These are phyloP conservation scores for Sinapis alba DNA, from an alignment of 441 rosid genomes.

Conservation along the genomic window DNA sequence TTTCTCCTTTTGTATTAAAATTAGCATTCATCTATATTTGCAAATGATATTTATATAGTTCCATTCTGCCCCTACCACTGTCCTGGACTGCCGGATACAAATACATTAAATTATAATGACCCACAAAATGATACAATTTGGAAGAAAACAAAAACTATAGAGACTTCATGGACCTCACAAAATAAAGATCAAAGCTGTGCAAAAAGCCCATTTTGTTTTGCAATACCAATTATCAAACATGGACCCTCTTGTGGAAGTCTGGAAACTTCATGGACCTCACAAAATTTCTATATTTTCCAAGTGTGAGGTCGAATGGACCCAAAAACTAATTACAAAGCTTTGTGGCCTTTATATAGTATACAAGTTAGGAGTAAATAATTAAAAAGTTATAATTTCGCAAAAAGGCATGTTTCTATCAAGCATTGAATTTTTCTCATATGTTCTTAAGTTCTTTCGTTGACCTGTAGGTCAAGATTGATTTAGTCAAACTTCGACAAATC, in stretches of 20 bases:
- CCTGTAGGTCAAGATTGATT: conserved; percentile 19
- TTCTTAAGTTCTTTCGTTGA: conserved; percentile 21
- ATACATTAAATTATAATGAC: neutral
- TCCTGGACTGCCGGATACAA: neutral
- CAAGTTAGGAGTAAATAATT: neutral
- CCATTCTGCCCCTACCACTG: neutral
- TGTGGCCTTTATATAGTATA: conserved; percentile 19
- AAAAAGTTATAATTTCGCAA: neutral
- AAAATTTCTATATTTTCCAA: neutral
- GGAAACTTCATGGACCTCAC: conserved; percentile 12
- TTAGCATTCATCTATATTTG: neutral
- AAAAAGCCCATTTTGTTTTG: conserved; percentile 10
- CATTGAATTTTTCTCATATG: conserved; percentile 12
- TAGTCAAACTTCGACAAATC: conserved; percentile 30
- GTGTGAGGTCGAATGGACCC: neutral
- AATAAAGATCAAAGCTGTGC: neutral
- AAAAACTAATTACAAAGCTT: neutral
- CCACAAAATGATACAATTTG: neutral
- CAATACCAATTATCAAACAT: neutral
- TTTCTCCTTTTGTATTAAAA: neutral
- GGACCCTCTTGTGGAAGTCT: neutral
- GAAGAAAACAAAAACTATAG: neutral
- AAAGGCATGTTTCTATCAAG: conserved; percentile 5
- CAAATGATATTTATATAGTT: neutral
- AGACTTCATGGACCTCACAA: too few relatives aligned